These are phyloP conservation scores for Plasmodium malariae DNA, from an alignment of 169 alveolate genomes.

Conservation along the genomic window DNA sequence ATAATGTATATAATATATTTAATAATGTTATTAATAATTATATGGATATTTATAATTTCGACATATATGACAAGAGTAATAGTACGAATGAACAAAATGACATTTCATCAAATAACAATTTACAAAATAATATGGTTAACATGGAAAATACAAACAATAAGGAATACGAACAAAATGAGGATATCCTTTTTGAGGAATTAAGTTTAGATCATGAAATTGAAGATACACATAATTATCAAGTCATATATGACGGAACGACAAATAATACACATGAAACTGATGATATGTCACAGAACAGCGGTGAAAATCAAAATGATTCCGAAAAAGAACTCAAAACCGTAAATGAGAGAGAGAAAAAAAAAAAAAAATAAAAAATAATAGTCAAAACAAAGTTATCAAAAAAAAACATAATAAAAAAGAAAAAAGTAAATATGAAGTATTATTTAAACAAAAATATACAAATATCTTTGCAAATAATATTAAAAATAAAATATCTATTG, in stretches of 20 bases:
- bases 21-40: conserved; percentile 43
- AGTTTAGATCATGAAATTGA: conserved; percentile 17
- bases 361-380: conserved; percentile 1
- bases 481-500: conserved; percentile 51
- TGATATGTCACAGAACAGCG: not conserved
- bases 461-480: conserved; percentile 43
- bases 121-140: not conserved
- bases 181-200: conserved; percentile 36
- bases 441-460: conserved; percentile 67
- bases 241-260: conserved; percentile 22
- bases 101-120: not conserved
- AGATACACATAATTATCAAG: conserved; percentile 31
- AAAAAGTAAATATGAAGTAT: conserved; percentile 73
- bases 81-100: not conserved
- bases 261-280: not conserved
- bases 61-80: conserved; percentile 32
- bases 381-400: conserved; percentile 19
- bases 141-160: not conserved
- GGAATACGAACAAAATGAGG: conserved; percentile 11
- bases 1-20: conserved; percentile 67
- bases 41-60: conserved; percentile 66
- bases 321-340: not conserved
- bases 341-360: not conserved
- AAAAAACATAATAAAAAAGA: conserved; percentile 71
- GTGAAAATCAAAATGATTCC: not conserved